Conservation (phyloP, 108 stramenopile genomes). For the Skeletonema menzelii region DNA sequence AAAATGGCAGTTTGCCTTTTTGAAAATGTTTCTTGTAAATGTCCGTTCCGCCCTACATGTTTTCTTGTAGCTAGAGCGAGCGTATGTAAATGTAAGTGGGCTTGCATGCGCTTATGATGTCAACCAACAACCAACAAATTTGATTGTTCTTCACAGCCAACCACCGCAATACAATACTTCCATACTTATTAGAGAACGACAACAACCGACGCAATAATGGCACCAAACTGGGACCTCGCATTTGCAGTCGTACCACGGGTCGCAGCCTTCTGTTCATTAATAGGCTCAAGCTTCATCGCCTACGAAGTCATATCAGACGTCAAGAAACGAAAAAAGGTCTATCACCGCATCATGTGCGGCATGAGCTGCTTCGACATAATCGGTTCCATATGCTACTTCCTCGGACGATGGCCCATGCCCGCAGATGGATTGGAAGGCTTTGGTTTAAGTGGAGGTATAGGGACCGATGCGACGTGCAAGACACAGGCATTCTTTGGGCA, state of each 20-base stretch:
- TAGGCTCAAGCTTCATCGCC: neutral
- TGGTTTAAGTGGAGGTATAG: neutral
- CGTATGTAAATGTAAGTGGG: too few relatives aligned
- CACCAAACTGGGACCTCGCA: neutral
- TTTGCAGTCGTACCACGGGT: neutral
- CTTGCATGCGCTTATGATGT: too few relatives aligned
- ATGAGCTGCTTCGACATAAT: neutral
- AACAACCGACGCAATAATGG: too few relatives aligned
- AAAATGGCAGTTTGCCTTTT: too few relatives aligned
- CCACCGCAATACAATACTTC: too few relatives aligned
- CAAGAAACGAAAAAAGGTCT: too few relatives aligned
- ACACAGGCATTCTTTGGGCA: neutral
- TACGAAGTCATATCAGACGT: neutral
- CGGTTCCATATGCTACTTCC: neutral
- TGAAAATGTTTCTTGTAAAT: too few relatives aligned
- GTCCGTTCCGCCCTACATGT: too few relatives aligned
- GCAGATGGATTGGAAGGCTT: neutral
- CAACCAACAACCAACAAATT: too few relatives aligned
- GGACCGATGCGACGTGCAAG: neutral
- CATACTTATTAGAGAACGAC: too few relatives aligned
- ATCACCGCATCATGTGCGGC: neutral
- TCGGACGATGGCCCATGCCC: neutral
- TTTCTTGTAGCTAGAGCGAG: too few relatives aligned
- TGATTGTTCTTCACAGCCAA: too few relatives aligned
- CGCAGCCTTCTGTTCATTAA: neutral